Percentiles rank a stretch among this genome's conserved stretches.
These are phyloP conservation scores for Brassica carinata DNA, from an alignment of 345 rosid genomes.

Conservation along the genomic window DNA sequence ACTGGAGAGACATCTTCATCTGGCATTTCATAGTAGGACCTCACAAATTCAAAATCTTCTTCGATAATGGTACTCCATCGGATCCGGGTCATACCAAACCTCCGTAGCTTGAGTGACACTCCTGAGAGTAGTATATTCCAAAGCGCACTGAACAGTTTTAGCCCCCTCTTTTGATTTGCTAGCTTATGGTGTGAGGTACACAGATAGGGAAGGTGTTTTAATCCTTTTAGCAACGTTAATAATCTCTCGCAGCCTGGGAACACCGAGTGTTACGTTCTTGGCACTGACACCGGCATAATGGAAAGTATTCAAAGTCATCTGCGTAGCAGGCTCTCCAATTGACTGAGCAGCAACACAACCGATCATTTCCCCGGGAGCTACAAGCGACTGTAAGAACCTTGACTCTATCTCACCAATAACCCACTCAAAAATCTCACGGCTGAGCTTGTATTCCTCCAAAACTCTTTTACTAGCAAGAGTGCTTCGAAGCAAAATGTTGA, in stretches of 20 bases:
- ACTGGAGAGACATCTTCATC: conserved; percentile 95
- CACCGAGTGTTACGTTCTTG: conserved; percentile 97
- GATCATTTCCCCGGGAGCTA: conserved; percentile 98
- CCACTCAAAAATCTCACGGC: conserved; percentile 97
- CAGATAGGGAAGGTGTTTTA: conserved; percentile 92
- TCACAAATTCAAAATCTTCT: conserved; percentile 92
- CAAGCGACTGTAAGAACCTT: conserved; percentile 82
- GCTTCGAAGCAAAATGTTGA: conserved; percentile 90
- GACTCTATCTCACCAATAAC: conserved; percentile 96
- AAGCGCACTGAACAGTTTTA: conserved; percentile 91
- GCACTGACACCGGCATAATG: conserved; percentile 99
- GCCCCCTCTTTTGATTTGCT: conserved; percentile 88
- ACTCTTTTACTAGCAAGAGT: conserved; percentile 97
- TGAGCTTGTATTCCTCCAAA: conserved; percentile 91
- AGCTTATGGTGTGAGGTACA: conserved; percentile 71
- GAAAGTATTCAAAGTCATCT: conserved; percentile 96
- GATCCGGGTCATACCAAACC: conserved; percentile 99
- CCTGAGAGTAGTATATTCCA: conserved; percentile 93
- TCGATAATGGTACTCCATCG: conserved; percentile 84
- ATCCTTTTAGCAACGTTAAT: conserved; percentile 95
- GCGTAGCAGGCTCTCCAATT: conserved; percentile 99
- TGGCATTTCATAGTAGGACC: conserved; percentile 96
- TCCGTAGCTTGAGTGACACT: conserved; percentile 96
- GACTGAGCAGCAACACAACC: conserved; percentile 99
- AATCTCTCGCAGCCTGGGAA: conserved; percentile 93